Evolutionary conservation across 2,329 filamentous ascomycete species (phyloP).

Genomic region (Alternaria angustiovoidea): DNA sequence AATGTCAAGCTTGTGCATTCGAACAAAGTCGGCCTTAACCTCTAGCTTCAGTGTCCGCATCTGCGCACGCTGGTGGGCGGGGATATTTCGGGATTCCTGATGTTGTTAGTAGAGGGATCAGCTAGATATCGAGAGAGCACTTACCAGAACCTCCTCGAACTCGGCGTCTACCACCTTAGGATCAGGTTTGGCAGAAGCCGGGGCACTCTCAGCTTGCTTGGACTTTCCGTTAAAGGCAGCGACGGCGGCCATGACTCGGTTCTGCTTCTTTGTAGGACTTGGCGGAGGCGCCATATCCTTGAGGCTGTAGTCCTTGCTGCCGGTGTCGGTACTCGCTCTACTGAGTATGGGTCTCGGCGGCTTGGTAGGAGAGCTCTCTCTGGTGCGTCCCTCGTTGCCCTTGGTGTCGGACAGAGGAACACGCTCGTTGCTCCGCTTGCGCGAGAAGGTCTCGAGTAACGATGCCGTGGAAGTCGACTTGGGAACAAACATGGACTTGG

Average conservation of each 20-base stretch:
- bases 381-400: slow-evolving; percentile 40
- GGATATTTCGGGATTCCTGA: slow-evolving; percentile 88
- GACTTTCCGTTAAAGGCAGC: slow-evolving; percentile 66
- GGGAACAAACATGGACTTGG: slow-evolving; percentile 60
- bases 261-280: slow-evolving; percentile 52
- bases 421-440: slow-evolving; percentile 48
- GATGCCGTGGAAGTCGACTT: slow-evolving; percentile 53
- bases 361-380: slow-evolving; percentile 35
- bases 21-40: slow-evolving; percentile 95
- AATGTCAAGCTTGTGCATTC: slow-evolving; percentile 78
- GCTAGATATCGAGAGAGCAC: slow-evolving; percentile 44
- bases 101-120: slow-evolving; percentile 51
- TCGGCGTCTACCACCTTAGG: slow-evolving; percentile 67
- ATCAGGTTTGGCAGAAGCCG: slow-evolving; percentile 52
- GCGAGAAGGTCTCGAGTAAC: slow-evolving; percentile 50
- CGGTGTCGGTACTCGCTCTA: slow-evolving; percentile 42
- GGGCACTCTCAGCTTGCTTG: slow-evolving; percentile 48
- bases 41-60: slow-evolving; percentile 89
- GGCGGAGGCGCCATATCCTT: slow-evolving; percentile 27
- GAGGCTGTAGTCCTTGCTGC: slow-evolving; percentile 25
- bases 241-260: slow-evolving; percentile 70
- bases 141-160: slow-evolving; percentile 68
- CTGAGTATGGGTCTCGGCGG: slow-evolving; percentile 30
- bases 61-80: slow-evolving; percentile 90
- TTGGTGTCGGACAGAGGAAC: slow-evolving; percentile 45